Base-by-base conservation (phyloP, 208 protist species). In the Phytomonas francai region DNA sequence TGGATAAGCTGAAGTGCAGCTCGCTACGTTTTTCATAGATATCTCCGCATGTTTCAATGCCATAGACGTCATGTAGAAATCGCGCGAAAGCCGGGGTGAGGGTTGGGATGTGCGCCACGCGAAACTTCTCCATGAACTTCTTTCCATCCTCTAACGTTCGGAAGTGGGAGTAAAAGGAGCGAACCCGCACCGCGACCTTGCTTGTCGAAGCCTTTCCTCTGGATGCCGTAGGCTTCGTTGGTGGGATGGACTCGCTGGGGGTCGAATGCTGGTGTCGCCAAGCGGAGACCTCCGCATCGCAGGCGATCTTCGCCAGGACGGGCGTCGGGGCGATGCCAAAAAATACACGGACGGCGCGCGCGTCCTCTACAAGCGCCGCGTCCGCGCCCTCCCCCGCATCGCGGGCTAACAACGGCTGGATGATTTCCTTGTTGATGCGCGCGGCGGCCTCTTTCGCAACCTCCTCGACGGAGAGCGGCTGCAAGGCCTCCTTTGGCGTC, bases 291-390 rank as follows among this genome's bases (percentile, higher is more conserved):
- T 88, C 78, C 0, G 66, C 81, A 31, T 93, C 85, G 68, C 90
- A 92, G 30, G 87, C 90, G 36, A 95, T 81, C 78, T 95, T 95
- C 8, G 90, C 87, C n/a, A 91, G 34, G 19, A 88, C 78, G 1
- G 85, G 74, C 0, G 77, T 87, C 3, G 69, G 72, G 0, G 82
- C 88, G 0, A 93, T 72, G 34, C 90, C 90, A 16, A 91, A 81
- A 67, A 81, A 90, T 22, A 92, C 77, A 7, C 77, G 71, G 11
- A 75, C 27, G 3, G 57, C 34, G 25, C 36, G 32, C 0, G 51
- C 39, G 0, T 51, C 34, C 29, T 34, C 32, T 51, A 63, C 3
- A 30, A 3, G 27, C 27, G 56, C 56, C 29, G 5, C 31, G 2
- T 33, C 22, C 11, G 3, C 57, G 12, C 22, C 31, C 11, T 29